These are phyloP conservation scores for Phaeomoniella chlamydospora DNA, from an alignment of 2,329 filamentous ascomycete species.

Conservation along the genomic window DNA sequence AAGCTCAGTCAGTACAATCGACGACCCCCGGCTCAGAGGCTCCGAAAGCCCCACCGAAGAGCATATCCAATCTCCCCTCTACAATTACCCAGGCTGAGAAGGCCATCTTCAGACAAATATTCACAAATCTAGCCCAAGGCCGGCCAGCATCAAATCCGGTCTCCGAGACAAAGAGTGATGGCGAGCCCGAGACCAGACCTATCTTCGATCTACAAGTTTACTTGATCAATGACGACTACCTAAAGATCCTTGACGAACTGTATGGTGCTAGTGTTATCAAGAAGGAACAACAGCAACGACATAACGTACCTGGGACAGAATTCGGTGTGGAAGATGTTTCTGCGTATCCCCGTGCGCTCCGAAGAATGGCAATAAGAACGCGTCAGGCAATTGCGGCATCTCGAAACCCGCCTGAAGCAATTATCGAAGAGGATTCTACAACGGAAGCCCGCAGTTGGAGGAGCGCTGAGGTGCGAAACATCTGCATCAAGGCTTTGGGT, in stretches of 20 bases:
- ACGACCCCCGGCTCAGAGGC: slow-evolving; percentile 1
- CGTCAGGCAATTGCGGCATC: background rate
- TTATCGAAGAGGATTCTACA: background rate
- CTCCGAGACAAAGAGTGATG: background rate
- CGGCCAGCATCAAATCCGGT: slow-evolving; percentile 1
- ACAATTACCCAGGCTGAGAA: slow-evolving; percentile 13
- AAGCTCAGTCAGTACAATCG: slow-evolving; percentile 5
- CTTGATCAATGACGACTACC: background rate
- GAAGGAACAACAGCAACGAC: background rate
- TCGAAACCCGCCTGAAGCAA: background rate
- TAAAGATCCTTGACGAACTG: background rate
- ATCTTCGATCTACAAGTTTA: background rate
- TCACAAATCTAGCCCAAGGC: slow-evolving; percentile 8
- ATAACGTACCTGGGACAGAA: too few relatives aligned
- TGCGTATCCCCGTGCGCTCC: background rate
- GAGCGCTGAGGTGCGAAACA: background rate
- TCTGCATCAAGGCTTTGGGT: background rate
- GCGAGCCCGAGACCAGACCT: background rate
- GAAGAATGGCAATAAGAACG: background rate
- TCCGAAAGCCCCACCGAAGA: slow-evolving; percentile 1
- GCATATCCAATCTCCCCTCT: background rate
- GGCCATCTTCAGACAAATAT: slow-evolving; percentile 9
- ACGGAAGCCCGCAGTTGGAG: background rate
- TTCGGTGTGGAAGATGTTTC: background rate
- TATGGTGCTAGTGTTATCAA: background rate